phyloP scores from a whole-genome alignment of 2,329 filamentous ascomycete genomes.

The Aschersonia sp. region DNA sequence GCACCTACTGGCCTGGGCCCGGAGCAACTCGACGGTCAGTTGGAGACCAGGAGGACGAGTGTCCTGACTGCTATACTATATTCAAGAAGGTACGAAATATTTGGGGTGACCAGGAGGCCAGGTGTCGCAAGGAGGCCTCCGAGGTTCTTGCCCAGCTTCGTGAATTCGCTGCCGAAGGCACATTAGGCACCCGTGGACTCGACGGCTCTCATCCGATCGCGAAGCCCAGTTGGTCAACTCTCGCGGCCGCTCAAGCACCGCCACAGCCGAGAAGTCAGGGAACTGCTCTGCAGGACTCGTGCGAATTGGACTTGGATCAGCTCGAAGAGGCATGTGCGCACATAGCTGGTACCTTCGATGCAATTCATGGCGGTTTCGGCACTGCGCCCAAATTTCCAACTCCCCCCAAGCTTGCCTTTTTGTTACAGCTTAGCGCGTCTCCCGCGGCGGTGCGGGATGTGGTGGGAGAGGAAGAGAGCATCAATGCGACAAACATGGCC shows the following conservation, averaged over 20 bases:
- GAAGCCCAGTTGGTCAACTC: constrained; percentile 15
- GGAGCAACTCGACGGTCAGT: constrained; percentile 30
- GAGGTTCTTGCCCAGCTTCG: constrained; percentile 69
- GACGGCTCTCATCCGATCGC: constrained; percentile 13
- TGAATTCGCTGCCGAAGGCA: constrained; percentile 82
- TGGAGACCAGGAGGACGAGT: constrained; percentile 34
- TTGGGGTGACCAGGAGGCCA: constrained; percentile 74
- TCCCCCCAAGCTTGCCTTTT: constrained; percentile 68
- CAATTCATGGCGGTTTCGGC: constrained; percentile 65
- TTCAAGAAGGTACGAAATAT: constrained; percentile 59
- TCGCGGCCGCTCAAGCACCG: constrained; percentile 11
- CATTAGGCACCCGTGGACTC: constrained; percentile 34
- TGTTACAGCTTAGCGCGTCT: constrained; percentile 60
- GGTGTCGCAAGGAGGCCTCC: constrained; percentile 69
- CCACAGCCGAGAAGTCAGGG: constrained; percentile 2
- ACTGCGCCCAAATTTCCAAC: constrained; percentile 79
- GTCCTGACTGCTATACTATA: constrained; percentile 71
- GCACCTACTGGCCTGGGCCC: constrained; percentile 88
- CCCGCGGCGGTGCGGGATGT: constrained; percentile 64
- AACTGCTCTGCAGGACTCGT: constrained; percentile 27
- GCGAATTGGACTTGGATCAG: constrained; percentile 75
- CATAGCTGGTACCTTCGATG: constrained; percentile 69
- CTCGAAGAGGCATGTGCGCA: constrained; percentile 79
- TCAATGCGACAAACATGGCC: constrained; percentile 62
- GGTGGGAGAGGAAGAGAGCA: constrained; percentile 70